These are phyloP conservation scores for Fraxinus greggii DNA, from an alignment of 305 asterid genomes.

Conservation along the genomic window DNA sequence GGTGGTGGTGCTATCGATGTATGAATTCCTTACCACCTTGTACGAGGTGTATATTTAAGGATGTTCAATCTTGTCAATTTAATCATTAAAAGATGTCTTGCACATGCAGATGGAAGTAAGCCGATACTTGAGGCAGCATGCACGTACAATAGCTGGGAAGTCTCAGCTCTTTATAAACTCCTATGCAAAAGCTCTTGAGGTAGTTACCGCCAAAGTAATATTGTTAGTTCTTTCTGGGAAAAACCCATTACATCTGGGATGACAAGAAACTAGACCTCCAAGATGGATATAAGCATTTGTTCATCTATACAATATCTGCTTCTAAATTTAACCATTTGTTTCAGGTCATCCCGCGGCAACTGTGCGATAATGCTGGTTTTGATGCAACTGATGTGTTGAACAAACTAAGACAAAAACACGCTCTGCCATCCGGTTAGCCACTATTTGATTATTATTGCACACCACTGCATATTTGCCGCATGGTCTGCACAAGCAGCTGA, in stretches of 20 bases:
- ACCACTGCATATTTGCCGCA: background rate
- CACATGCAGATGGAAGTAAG: constrained; percentile 88
- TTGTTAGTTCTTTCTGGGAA: constrained; percentile 4
- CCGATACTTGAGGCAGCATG: constrained; percentile 93
- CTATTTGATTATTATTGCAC: constrained; percentile 10
- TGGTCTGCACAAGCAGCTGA: background rate
- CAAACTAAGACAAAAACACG: constrained; percentile 91
- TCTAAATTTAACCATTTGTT: constrained; percentile 14
- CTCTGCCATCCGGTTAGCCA: constrained; percentile 78
- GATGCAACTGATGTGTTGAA: constrained; percentile 96
- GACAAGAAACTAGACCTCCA: constrained; percentile 17
- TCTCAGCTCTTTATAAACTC: constrained; percentile 94
- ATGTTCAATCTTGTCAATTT: background rate
- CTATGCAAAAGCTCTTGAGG: constrained; percentile 98
- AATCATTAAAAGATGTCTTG: background rate
- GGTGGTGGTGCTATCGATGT: constrained; percentile 99
- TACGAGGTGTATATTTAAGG: background rate
- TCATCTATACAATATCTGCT: background rate
- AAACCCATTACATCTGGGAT: background rate
- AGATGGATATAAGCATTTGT: background rate
- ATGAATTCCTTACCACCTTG: constrained; percentile 32
- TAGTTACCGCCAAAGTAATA: constrained; percentile 22
- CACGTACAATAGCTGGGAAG: constrained; percentile 94
- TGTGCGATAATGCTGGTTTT: constrained; percentile 97
- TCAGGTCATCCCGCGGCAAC: constrained; percentile 93